Base-by-base conservation (phyloP, 306 rosid species). In the Quercus alba region DNA sequence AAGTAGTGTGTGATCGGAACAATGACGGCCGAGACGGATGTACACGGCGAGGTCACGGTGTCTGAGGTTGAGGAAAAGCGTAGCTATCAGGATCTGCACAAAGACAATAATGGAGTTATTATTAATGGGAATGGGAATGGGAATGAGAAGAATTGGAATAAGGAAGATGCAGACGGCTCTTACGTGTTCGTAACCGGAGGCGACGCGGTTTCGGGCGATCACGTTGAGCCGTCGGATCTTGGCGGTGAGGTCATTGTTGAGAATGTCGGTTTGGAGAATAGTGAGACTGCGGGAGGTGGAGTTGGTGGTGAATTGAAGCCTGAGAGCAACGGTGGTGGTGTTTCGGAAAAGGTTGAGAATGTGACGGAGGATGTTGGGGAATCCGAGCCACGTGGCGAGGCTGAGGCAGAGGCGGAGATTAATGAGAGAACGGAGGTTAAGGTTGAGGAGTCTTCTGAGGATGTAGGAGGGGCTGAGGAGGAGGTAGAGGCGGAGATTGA, bases 1-100 rank as follows among this genome's bases (percentile, higher is more conserved):
- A 73, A 15, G 54, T 41, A 26, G 54, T 57, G 66, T 58, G 67
- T 55, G 68, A 2, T 49, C 30, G 21, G 17, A 51, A 23, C 75
- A 78, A 91, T 89, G 92, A 88, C 89, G 81, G 87, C 84, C 80
- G 88, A 89, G 84, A 83, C 72, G 80, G 91, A 86, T 84, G 88
- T 74, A 78, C 74, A 46, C 56, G 84, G 79, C 56, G 91, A 87
- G 68, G 76, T 81, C 80, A 41, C 46, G 46, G 11, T 41, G 46
- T 76, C 84, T 74, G 87, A 84, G 80, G 64, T 63, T n/a, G 63
- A 52, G 20, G 61, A 75, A 15, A 49, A 77, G 31, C 56, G 79
- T 20, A 44, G 57, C 85, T 63, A 71, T 19, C 74, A 58, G 83
- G 88, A 85, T 90, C 77, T 73, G 74, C 14, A 79, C 79, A 70